These are phyloP conservation scores for Fusarium sp. DNA, from an alignment of 2,329 filamentous ascomycete species.

Conservation along the genomic window DNA sequence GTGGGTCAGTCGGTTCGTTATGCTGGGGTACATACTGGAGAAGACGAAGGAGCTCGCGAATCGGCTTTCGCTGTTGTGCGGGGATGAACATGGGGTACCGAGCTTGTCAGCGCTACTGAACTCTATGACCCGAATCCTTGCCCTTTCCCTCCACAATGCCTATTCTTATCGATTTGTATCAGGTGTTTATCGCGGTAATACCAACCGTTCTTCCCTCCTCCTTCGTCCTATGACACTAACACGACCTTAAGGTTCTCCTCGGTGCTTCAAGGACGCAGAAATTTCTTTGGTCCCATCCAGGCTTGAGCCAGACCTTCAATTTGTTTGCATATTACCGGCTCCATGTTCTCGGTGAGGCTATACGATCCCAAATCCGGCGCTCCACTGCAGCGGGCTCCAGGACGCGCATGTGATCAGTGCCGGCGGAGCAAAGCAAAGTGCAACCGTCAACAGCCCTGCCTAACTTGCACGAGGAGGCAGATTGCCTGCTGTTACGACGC, in stretches of 20 bases:
- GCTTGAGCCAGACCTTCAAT: neutral
- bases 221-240: neutral
- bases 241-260: neutral
- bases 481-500: conserved; percentile 4
- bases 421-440: conserved; percentile 16
- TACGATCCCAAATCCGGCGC: neutral
- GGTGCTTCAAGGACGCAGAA: neutral
- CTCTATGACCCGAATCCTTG: neutral
- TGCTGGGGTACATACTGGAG: neutral
- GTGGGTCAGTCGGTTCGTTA: neutral
- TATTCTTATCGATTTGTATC: neutral
- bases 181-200: neutral
- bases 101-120: neutral
- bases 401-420: conserved; percentile 14
- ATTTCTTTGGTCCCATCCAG: neutral
- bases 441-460: conserved; percentile 11
- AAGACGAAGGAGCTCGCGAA: neutral
- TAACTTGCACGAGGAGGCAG: neutral
- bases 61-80: neutral
- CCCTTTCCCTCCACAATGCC: neutral
- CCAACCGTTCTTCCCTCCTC: neutral
- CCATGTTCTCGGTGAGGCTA: conserved; percentile 12
- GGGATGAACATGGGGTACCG: neutral
- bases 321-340: neutral
- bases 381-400: conserved; percentile 4